Conservation (phyloP, 164 flowering plant species). For the Pachysandra terminalis region DNA sequence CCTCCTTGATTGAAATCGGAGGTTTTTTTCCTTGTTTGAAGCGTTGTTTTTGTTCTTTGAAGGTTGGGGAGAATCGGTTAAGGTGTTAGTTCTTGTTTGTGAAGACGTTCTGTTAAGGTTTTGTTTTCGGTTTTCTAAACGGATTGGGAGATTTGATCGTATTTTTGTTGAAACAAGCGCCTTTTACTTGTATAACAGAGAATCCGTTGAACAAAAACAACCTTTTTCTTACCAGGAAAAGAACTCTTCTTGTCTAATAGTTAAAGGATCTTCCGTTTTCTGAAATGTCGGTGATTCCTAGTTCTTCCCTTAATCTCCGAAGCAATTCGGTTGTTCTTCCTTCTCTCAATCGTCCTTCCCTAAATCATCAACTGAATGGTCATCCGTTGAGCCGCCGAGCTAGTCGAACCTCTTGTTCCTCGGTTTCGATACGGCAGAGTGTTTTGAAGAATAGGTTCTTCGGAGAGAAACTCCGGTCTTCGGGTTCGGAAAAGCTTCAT, state of each 20-base stretch:
- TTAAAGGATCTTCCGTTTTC: neutral
- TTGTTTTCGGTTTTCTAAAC: no score
- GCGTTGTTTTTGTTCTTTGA: neutral
- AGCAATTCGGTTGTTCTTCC: conserved; percentile 18
- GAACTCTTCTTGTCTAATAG: neutral
- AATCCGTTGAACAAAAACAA: no score
- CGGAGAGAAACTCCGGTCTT: conserved; percentile 39
- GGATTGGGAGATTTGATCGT: no score
- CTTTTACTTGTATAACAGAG: no score
- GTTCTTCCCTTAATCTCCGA: conserved; percentile 31
- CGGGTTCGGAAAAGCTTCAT: conserved; percentile 44
- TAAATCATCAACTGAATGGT: conserved; percentile 26
- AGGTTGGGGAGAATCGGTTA: neutral
- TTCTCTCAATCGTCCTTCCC: conserved; percentile 11
- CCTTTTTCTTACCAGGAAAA: no score
- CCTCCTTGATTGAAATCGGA: neutral
- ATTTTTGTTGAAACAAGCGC: no score
- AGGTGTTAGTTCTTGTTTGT: neutral
- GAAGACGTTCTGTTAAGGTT: no score
- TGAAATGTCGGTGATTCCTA: conserved; percentile 42
- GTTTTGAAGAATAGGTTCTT: conserved; percentile 36
- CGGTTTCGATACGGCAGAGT: conserved; percentile 15
- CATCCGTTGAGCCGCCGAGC: conserved; percentile 18
- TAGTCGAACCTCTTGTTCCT: conserved; percentile 20
- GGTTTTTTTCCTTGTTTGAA: neutral